These are phyloP conservation scores for Aquilaria agallochum DNA, from an alignment of 441 rosid genomes.

Conservation along the genomic window DNA sequence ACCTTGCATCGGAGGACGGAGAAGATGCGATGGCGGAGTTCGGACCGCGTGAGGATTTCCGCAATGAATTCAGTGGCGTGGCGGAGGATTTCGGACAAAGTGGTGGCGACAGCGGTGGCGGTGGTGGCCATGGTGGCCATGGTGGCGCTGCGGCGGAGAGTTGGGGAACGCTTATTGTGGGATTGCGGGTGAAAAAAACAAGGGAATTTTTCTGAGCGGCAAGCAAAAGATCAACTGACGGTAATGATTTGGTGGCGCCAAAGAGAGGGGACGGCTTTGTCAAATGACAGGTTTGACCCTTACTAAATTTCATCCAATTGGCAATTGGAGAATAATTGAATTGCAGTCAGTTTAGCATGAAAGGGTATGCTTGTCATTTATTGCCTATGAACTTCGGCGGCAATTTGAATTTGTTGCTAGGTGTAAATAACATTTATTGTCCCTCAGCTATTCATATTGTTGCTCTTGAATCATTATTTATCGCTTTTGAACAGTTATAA, in stretches of 20 bases:
- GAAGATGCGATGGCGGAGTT: slow-evolving; percentile 35
- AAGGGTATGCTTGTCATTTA: neutral
- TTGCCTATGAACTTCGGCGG: neutral
- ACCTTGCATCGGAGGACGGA: slow-evolving; percentile 28
- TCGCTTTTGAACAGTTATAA: too few species aligned
- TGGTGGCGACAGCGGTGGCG: slow-evolving; percentile 4
- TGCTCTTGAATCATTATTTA: too few species aligned
- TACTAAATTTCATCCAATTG: neutral
- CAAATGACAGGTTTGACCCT: slow-evolving; percentile 13
- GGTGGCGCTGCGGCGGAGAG: slow-evolving; percentile 3
- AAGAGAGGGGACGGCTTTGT: slow-evolving; percentile 2
- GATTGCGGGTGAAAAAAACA: neutral
- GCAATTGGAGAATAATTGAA: neutral
- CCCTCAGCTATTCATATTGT: too few species aligned
- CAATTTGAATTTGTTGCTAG: neutral
- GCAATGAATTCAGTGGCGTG: slow-evolving; percentile 30
- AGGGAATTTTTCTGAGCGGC: too few species aligned
- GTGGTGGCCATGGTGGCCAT: slow-evolving; percentile 3
- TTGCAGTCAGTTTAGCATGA: neutral
- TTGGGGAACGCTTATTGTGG: neutral
- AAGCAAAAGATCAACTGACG: neutral
- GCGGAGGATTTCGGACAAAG: slow-evolving; percentile 30
- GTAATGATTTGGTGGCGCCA: slow-evolving; percentile 8
- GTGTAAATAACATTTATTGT: too few species aligned
- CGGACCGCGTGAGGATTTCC: slow-evolving; percentile 28